Conservation (phyloP, 169 alveolate genomes). For the Babesia bovis region DNA sequence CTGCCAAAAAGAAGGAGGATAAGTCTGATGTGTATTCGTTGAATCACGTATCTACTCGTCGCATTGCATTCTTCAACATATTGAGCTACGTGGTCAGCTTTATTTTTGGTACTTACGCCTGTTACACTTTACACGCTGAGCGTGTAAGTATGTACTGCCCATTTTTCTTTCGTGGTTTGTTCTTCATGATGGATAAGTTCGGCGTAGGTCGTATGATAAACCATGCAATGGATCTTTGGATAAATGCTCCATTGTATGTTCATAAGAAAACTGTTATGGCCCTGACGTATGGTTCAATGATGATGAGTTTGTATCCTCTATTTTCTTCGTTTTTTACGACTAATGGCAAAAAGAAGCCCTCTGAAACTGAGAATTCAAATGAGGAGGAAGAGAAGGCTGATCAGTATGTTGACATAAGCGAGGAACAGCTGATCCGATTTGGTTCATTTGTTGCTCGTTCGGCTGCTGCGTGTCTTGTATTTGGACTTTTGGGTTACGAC, state of each 20-base stretch:
- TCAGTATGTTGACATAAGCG: background rate
- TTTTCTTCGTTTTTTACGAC: conserved; percentile 14
- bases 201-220: conserved; percentile 15
- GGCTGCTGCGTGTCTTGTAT: conserved; percentile 36
- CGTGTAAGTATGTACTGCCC: conserved; percentile 39
- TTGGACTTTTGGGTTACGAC: conserved; percentile 66
- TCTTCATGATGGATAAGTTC: conserved; percentile 11
- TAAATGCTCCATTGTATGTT: conserved; percentile 6
- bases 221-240: conserved; percentile 26
- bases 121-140: conserved; percentile 38
- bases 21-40: background rate
- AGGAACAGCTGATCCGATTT: conserved; percentile 20
- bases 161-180: conserved; percentile 2
- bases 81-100: conserved; percentile 30
- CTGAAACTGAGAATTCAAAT: background rate
- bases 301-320: conserved; percentile 44
- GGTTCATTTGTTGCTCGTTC: conserved; percentile 28
- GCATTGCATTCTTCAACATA: conserved; percentile 31
- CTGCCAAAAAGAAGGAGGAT: background rate
- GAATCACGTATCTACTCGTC: conserved; percentile 22
- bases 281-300: conserved; percentile 46
- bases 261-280: conserved; percentile 11
- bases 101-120: conserved; percentile 38
- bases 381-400: background rate
- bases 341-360: background rate